Evolutionary conservation across 176 grass and related monocot species (phyloP).

Genomic region (Juncus effusus): DNA sequence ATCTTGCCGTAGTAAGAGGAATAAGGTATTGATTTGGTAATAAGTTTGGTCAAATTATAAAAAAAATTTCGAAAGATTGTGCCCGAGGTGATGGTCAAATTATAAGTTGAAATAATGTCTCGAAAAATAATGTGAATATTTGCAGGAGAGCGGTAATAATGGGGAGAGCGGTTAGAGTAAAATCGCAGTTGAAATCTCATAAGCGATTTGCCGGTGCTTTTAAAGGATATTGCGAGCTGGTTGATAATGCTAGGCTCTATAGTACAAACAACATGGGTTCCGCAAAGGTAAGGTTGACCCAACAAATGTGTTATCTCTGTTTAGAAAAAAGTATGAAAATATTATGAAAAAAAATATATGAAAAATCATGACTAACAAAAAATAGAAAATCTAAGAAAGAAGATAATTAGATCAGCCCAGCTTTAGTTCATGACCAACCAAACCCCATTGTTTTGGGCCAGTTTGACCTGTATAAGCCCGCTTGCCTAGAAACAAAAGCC

Average conservation of each 20-base stretch:
- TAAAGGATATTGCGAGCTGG: conserved; percentile 43
- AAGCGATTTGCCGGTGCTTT: conserved; percentile 54
- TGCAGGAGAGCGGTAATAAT: conserved; percentile 58
- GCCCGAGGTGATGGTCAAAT: no score
- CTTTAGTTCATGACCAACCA: no score
- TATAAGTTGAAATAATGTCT: background rate
- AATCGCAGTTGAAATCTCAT: conserved; percentile 65
- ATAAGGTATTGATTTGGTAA: conserved; percentile 43
- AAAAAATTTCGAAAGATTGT: no score
- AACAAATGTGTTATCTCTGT: background rate
- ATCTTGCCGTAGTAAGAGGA: conserved; percentile 70
- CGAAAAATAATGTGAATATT: background rate
- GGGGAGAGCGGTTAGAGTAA: conserved; percentile 58
- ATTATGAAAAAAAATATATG: no score
- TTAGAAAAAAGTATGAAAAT: background rate
- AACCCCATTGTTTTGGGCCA: no score
- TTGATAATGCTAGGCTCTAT: conserved; percentile 55
- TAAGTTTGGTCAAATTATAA: no score
- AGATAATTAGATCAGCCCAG: no score
- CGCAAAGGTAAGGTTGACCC: conserved; percentile 32
- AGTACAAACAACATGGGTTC: conserved; percentile 54
- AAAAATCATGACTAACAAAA: background rate
- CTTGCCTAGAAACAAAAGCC: no score
- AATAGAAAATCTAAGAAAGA: background rate
- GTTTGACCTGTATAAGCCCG: no score